Percentiles rank a stretch among this genome's conserved stretches.
These are phyloP conservation scores for Puccinia coronata DNA, from an alignment of 1,284 basidiomycete genomes.

Conservation along the genomic window DNA sequence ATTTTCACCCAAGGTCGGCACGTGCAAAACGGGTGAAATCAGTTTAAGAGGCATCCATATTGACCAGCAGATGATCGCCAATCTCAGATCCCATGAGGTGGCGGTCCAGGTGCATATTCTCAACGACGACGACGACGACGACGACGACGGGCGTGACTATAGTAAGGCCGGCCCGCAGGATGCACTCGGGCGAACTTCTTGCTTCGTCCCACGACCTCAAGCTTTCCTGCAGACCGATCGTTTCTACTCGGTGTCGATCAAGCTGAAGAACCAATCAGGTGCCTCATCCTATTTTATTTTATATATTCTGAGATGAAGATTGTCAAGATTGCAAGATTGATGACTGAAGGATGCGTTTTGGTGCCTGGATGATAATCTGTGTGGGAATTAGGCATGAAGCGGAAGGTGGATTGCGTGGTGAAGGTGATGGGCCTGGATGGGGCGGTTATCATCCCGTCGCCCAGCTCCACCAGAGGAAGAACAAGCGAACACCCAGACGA, in stretches of 20 bases:
- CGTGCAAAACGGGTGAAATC: background rate
- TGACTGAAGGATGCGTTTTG: background rate
- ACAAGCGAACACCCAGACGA: background rate
- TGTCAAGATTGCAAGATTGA: background rate
- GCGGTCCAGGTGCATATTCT: background rate
- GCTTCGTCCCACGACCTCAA: background rate
- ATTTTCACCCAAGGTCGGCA: background rate
- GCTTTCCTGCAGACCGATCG: background rate
- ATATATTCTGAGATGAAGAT: background rate
- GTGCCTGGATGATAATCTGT: background rate
- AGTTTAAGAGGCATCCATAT: constrained; percentile 12
- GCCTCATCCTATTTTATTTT: background rate
- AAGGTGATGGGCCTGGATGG: constrained; percentile 19
- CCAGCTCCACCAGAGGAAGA: background rate
- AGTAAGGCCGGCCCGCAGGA: too few species aligned
- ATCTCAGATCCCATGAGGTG: constrained; percentile 11
- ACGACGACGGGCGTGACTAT: too few species aligned
- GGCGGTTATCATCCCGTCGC: background rate
- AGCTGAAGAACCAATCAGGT: constrained; percentile 20
- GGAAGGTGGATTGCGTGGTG: background rate
- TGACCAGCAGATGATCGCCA: constrained; percentile 6
- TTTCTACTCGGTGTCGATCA: background rate
- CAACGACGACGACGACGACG: background rate
- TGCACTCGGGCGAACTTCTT: too few species aligned
- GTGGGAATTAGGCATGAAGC: background rate